Evolutionary conservation across 1,284 basidiomycete species (phyloP), one percentile per base, ranked within the genome.

Genomic region (Malassezia sympodialis): DNA sequence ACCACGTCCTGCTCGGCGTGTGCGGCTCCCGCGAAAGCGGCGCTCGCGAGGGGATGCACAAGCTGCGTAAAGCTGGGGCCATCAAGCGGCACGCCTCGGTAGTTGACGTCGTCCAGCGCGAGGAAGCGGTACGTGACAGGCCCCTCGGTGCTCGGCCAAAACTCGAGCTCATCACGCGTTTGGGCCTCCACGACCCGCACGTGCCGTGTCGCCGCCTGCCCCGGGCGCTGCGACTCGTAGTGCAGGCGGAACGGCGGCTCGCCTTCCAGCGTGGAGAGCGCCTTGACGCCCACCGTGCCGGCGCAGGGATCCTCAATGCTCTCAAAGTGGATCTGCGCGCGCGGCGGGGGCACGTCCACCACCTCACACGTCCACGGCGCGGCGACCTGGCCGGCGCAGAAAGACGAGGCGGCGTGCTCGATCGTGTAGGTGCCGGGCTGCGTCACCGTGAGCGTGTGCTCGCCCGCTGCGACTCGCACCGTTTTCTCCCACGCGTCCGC

Each of bases 271-370:
- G 90, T 82, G 42, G 96, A 83, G 12, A 85, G 83, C 5, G 88
- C 88, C 24, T 85, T 85, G 47, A 93, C 86, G 8, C 93, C 93
- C 24, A 88, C 90, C 63, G 96, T 90, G 12, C 90, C 89, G 31
- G 89, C 90, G 73, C 90, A 96, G 58, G 56, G 63, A 50, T 65
- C 93, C 65, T 91, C 87, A 62, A 96, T 86, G 50, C 86, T 84
- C 67, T 84, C 85, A 81, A 90, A 90, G 71, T 85, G 82, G 61
- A 94, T 88, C 67, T 89, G 83, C 12, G 87, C 85, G 2, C 81
- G 83, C 0, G 89, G 88, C 35, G 80, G 75, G 1, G 87, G 87
- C 58, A 84, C 68, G 26, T 65, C 63, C 41, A 66, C 51, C 31
- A 67, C 66, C 37, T 65, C 55, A 51, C 72, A 73, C 27, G 61